Evolutionary conservation across 805 yeast species (phyloP), one percentile per base, ranked within the genome.

Genomic region (Kodamaea hsintzibuensis): DNA sequence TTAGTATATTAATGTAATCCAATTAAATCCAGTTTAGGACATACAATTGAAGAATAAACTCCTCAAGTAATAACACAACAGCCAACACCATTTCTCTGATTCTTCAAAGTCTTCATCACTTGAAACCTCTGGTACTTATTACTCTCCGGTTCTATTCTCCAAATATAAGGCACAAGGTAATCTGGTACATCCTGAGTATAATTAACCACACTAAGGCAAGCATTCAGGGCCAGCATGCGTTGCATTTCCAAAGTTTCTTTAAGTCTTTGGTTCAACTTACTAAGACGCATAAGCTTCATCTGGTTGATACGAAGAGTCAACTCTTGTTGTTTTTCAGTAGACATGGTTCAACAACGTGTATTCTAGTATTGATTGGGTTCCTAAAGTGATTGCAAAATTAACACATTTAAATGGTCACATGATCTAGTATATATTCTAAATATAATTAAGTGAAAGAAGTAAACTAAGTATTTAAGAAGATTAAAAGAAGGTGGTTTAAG

Each of bases 161-260:
- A 80, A 9, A 78, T 50, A 5, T 67, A 61, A 1, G 82, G 79
- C n/a, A 81, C 65, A 43, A 82, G 65, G 45, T 74, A 74, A 62
- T 82, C 85, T 2, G 76, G 74, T 6, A 77, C 76, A 18, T 69
- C 73, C 51, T 76, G 73, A 7, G 77, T 70, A 47, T 70, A 74
- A 52, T 77, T 71, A 12, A 81, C 74, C 17, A 80, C 70, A 57
- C 74, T 71, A 25, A 39, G 16, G 27, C 60, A 60, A 6, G 59
- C 55, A 10, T 42, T 44, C 46, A 55, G 59, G 6, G 60, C 61
- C 16, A 53, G 52, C 35, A 52, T 82, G 56, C 91, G 72, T 10
- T 85, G 85, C 51, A 81, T 70, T 2, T 77, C 64, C 39, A 88
- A 64, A 43, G 82, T 79, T 27, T 77, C 77, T 58, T 77, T 79